Conservation (phyloP, 345 rosid genomes). For the Mercurialis annua region DNA sequence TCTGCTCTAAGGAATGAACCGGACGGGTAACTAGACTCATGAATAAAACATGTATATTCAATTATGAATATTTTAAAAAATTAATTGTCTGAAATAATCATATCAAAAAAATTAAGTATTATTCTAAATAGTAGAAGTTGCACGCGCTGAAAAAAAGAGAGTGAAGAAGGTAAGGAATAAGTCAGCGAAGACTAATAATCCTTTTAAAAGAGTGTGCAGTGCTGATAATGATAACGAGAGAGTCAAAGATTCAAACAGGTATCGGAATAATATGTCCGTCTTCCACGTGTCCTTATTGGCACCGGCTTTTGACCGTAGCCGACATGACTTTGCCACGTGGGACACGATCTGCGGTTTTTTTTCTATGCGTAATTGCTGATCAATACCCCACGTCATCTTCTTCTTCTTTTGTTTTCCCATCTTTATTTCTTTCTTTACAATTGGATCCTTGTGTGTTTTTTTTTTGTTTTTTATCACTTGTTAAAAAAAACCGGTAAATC, state of each 20-base stretch:
- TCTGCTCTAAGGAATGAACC: no score
- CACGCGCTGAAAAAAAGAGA: constrained; percentile 1
- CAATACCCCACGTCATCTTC: constrained; percentile 22
- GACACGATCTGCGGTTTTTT: constrained; percentile 14
- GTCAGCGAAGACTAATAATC: constrained; percentile 55
- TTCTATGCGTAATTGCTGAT: neutral
- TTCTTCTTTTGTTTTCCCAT: neutral
- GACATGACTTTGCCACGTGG: constrained; percentile 62
- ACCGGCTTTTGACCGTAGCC: constrained; percentile 86
- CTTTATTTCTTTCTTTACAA: neutral
- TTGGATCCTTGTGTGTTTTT: neutral
- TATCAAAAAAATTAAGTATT: no score
- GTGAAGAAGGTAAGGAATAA: constrained; percentile 1
- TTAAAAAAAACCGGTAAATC: no score
- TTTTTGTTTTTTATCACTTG: no score
- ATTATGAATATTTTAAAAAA: no score
- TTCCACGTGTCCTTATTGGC: constrained; percentile 59
- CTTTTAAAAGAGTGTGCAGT: neutral
- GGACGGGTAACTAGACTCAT: no score
- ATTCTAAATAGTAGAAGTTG: no score
- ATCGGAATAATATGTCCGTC: constrained; percentile 34
- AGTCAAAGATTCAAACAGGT: no score
- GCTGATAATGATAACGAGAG: constrained; percentile 1
- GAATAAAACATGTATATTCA: no score
- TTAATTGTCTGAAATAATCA: no score